A percentile compares a stretch with the other conserved stretches of the same genome.
These are phyloP conservation scores for Pholiota conissans DNA, from an alignment of 768 basidiomycete genomes.

Conservation along the genomic window DNA sequence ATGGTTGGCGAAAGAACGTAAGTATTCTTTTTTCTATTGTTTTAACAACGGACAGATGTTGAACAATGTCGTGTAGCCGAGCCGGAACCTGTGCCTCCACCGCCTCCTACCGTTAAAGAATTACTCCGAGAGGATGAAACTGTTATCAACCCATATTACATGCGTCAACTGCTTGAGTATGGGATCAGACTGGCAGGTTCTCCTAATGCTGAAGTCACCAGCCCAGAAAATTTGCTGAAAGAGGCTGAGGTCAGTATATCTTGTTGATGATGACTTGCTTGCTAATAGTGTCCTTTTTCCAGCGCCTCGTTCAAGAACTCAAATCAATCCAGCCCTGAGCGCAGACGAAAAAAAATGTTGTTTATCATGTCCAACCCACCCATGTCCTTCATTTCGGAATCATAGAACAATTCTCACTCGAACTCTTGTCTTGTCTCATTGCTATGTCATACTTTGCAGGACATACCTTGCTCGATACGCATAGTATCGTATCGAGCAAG, in stretches of 20 bases:
- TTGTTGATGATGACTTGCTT: not conserved
- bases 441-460: constrained; percentile 14
- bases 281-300: constrained; percentile 1
- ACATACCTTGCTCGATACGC: not conserved
- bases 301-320: constrained; percentile 69
- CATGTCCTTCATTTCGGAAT: not conserved
- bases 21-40: constrained; percentile 20
- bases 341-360: not conserved
- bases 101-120: constrained; percentile 23
- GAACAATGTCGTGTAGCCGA: not conserved
- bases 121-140: constrained; percentile 56
- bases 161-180: constrained; percentile 72
- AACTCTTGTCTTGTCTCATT: constrained; percentile 5
- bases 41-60: not conserved
- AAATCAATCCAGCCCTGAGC: constrained; percentile 36
- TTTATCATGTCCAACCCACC: not conserved
- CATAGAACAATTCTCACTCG: constrained; percentile 3
- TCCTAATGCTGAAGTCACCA: constrained; percentile 28
- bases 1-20: constrained; percentile 71
- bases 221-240: constrained; percentile 45
- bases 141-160: constrained; percentile 78
- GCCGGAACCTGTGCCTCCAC: not conserved
- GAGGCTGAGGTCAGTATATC: constrained; percentile 55
- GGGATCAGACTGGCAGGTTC: constrained; percentile 61
- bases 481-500: not conserved